A percentile compares a stretch with the other conserved stretches of the same genome.
These are phyloP conservation scores for Hygrocybe coccinea DNA, from an alignment of 768 basidiomycete genomes.

Conservation along the genomic window DNA sequence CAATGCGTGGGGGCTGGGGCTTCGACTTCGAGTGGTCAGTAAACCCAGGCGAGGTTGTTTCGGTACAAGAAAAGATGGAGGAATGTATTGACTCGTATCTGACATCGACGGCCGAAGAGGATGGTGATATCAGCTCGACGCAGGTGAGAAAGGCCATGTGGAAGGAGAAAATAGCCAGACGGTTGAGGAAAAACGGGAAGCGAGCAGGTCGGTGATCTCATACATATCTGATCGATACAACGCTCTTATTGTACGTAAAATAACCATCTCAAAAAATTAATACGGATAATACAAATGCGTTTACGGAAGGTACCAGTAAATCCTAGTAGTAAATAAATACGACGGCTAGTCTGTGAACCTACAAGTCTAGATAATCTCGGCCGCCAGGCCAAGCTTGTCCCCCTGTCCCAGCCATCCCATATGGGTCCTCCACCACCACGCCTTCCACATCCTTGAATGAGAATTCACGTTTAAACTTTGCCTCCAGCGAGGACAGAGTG, in stretches of 20 bases:
- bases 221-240: too few relatives aligned
- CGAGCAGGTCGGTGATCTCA: neutral
- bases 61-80: slow-evolving; percentile 67
- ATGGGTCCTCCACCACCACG: slow-evolving; percentile 41
- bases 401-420: slow-evolving; percentile 40
- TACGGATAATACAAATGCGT: neutral
- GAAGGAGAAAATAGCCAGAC: slow-evolving; percentile 38
- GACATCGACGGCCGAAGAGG: slow-evolving; percentile 41
- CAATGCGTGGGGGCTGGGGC: slow-evolving; percentile 56
- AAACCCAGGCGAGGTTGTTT: slow-evolving; percentile 19
- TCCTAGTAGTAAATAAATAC: neutral
- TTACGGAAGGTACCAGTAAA: neutral
- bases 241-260: neutral
- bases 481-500: slow-evolving; percentile 60
- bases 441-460: slow-evolving; percentile 67
- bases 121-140: slow-evolving; percentile 59
- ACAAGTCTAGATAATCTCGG: slow-evolving; percentile 54
- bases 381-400: slow-evolving; percentile 43
- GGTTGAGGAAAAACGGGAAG: slow-evolving; percentile 11
- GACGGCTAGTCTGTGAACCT: slow-evolving; percentile 13
- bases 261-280: neutral
- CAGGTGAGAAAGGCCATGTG: slow-evolving; percentile 59
- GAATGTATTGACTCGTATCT: slow-evolving; percentile 57
- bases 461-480: slow-evolving; percentile 79
- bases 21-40: slow-evolving; percentile 77